phyloP scores from a whole-genome alignment of 2,329 filamentous ascomycete genomes.

The Coniochaeta ligniaria region DNA sequence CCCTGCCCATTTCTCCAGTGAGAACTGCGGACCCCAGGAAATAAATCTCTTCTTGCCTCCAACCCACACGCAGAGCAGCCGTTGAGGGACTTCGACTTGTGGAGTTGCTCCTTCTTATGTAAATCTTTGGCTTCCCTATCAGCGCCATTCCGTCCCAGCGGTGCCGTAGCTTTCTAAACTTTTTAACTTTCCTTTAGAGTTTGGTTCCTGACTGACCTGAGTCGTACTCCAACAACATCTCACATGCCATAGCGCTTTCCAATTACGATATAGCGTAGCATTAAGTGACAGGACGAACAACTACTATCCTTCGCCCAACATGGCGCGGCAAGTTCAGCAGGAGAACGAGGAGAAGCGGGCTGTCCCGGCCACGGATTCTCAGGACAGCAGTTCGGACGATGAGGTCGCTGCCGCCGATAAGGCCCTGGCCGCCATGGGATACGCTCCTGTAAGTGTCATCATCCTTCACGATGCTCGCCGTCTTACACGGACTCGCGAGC shows the following conservation, averaged over 20 bases:
- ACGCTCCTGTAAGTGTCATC: conserved; percentile 21
- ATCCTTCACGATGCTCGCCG: neutral
- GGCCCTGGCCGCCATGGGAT: conserved; percentile 27
- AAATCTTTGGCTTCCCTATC: neutral
- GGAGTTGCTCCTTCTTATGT: neutral
- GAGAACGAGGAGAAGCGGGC: neutral
- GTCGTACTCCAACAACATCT: neutral
- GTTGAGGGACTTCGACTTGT: neutral
- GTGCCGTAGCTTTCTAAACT: neutral
- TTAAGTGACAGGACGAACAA: neutral
- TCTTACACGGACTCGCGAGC: neutral
- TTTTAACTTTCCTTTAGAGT: neutral
- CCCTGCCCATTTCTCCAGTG: neutral
- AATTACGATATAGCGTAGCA: neutral
- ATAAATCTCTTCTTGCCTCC: neutral
- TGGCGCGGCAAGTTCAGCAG: neutral
- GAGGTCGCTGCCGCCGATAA: conserved; percentile 18
- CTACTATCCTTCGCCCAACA: neutral
- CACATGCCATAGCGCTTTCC: neutral
- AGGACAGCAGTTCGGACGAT: conserved; percentile 7
- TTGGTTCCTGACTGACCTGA: neutral
- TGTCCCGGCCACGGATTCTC: neutral
- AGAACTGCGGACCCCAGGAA: neutral
- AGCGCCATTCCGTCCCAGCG: neutral
- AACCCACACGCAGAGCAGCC: neutral